A percentile compares a stretch with the other conserved stretches of the same genome.
Evolutionary conservation across 345 rosid genomes (phyloP).

Genomic region (Syzygium jambos): DNA sequence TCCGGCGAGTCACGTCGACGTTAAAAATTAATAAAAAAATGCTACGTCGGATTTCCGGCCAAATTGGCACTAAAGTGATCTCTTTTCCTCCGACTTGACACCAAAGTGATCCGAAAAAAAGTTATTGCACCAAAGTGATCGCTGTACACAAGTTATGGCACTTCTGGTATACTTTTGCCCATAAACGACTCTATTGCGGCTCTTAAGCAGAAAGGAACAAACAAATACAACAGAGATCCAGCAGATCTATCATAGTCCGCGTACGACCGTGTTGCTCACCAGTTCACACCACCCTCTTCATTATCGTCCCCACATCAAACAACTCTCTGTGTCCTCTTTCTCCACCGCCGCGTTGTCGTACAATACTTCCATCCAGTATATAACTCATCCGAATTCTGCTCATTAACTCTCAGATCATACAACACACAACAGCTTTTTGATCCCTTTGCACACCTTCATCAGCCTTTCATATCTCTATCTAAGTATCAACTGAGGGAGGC

Average conservation of each 20-base stretch:
- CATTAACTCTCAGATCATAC: neutral
- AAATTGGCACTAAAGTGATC: too few species aligned
- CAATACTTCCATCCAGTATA: neutral
- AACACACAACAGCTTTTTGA: neutral
- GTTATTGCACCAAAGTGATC: too few species aligned
- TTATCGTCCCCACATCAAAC: neutral
- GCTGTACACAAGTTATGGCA: too few species aligned
- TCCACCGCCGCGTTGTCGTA: neutral
- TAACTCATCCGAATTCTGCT: neutral
- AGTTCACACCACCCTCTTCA: neutral
- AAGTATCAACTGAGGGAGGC: neutral
- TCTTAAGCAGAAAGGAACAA: neutral
- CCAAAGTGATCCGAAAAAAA: too few species aligned
- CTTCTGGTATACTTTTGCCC: too few species aligned
- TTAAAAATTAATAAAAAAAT: too few species aligned
- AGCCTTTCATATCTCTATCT: neutral
- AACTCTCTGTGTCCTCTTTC: neutral
- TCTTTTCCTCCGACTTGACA: too few species aligned
- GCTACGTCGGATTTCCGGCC: too few species aligned
- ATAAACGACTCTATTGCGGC: neutral
- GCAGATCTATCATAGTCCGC: neutral
- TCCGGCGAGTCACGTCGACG: too few species aligned
- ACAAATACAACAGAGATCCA: neutral
- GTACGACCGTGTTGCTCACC: neutral
- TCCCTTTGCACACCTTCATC: neutral